phyloP scores from a whole-genome alignment of 768 basidiomycete genomes.

The Auriscalpium vulgare region DNA sequence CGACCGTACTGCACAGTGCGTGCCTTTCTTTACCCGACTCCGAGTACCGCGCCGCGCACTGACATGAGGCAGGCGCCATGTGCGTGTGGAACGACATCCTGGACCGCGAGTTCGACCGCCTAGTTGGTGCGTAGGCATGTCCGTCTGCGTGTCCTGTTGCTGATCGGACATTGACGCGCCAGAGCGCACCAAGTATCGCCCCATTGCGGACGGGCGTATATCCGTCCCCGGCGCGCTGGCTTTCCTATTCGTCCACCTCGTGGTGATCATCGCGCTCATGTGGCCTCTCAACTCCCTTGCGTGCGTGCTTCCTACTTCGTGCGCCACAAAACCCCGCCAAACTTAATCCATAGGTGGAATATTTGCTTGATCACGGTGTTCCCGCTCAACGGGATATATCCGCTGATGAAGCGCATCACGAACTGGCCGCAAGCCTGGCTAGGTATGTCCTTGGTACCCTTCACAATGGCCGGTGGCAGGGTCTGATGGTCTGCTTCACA shows the following conservation, averaged over 20 bases:
- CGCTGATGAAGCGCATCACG: slow-evolving; percentile 23
- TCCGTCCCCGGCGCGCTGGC: slow-evolving; percentile 12
- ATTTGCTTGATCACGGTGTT: slow-evolving; percentile 16
- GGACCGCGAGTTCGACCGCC: not conserved
- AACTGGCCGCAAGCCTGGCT: slow-evolving; percentile 24
- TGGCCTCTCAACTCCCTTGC: slow-evolving; percentile 8
- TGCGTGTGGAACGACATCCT: no score
- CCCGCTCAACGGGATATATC: slow-evolving; percentile 18
- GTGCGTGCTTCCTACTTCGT: slow-evolving; percentile 1
- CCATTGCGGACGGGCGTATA: slow-evolving; percentile 11
- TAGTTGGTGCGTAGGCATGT: slow-evolving; percentile 1
- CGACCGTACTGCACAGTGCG: no score
- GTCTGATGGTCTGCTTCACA: slow-evolving; percentile 1
- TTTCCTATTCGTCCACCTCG: slow-evolving; percentile 9
- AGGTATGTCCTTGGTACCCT: slow-evolving; percentile 13
- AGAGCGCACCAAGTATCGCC: slow-evolving; percentile 17
- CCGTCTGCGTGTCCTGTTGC: no score
- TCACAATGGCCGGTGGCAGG: not conserved
- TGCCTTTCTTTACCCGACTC: no score
- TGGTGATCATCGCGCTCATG: slow-evolving; percentile 5
- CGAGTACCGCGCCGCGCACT: no score
- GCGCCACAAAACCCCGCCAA: not conserved
- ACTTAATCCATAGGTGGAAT: slow-evolving; percentile 6
- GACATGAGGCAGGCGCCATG: no score
- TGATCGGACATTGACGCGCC: not conserved